These are phyloP conservation scores for Ampelocalamus luodianensis DNA, from an alignment of 176 grass and related monocot genomes.

Conservation along the genomic window DNA sequence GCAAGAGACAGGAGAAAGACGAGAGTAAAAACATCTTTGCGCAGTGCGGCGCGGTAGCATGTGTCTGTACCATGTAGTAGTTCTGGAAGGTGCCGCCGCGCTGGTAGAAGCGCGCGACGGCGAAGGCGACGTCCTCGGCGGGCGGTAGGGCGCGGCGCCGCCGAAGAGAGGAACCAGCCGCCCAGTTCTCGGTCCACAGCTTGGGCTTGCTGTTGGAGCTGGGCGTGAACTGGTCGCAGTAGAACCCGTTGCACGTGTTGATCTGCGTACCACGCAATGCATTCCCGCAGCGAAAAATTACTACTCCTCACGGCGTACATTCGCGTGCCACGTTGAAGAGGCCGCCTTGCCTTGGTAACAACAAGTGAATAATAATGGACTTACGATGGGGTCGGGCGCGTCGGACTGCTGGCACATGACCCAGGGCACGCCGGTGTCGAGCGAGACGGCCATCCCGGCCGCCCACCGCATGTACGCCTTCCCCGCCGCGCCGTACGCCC, in stretches of 20 bases:
- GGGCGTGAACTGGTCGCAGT: slow-evolving; percentile 94
- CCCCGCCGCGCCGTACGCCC: slow-evolving; percentile 56
- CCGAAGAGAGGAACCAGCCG: slow-evolving; percentile 97
- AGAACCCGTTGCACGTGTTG: slow-evolving; percentile 99
- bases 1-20: background rate
- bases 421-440: slow-evolving; percentile 96
- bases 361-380: too few species aligned
- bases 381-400: slow-evolving; percentile 83
- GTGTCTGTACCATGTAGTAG: slow-evolving; percentile 88
- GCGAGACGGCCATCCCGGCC: slow-evolving; percentile 91
- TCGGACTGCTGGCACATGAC: slow-evolving; percentile 97
- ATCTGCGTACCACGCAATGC: slow-evolving; percentile 48
- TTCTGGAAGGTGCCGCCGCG: slow-evolving; percentile 98
- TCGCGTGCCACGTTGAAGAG: background rate
- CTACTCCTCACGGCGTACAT: background rate
- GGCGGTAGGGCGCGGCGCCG: slow-evolving; percentile 83
- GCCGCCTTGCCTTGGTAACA: background rate
- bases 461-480: slow-evolving; percentile 87
- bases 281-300: too few species aligned
- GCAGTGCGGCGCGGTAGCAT: background rate
- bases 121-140: slow-evolving; percentile 85
- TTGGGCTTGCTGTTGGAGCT: slow-evolving; percentile 80
- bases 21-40: background rate
- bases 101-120: slow-evolving; percentile 93
- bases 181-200: slow-evolving; percentile 96